A percentile compares a stretch with the other conserved stretches of the same genome.
Conservation (phyloP, 169 alveolate species). For the Eimeria necatrix region DNA sequence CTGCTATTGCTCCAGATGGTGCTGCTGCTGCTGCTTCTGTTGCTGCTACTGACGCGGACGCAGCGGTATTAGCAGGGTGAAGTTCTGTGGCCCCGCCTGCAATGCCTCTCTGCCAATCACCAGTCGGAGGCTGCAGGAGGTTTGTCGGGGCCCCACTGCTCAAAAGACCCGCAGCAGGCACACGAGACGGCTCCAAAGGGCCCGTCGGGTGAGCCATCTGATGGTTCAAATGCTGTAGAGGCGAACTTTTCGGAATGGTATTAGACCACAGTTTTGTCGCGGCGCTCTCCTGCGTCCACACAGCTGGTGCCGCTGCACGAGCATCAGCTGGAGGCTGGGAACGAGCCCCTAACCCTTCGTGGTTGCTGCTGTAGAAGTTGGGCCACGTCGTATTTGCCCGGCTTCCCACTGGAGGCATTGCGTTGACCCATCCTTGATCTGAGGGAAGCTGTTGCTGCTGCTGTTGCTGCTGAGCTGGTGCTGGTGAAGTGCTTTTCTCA, state of each 20-base stretch:
- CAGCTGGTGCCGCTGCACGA: not conserved
- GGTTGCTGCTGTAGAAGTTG: not conserved
- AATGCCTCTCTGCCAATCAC: not conserved
- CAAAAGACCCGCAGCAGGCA: not conserved
- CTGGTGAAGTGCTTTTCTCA: not conserved
- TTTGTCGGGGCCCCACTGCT: not conserved
- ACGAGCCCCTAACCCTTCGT: too few relatives aligned
- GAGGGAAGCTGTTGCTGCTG: not conserved
- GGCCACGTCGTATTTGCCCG: not conserved
- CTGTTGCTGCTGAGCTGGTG: not conserved
- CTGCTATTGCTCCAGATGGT: not conserved
- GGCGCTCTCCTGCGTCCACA: not conserved
- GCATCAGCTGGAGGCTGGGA: not conserved
- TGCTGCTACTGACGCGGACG: slow-evolving; percentile 26
- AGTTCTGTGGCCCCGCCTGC: not conserved
- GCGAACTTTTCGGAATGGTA: too few relatives aligned
- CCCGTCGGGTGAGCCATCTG: not conserved
- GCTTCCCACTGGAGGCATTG: not conserved
- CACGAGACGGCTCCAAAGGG: not conserved
- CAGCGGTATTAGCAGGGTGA: not conserved
- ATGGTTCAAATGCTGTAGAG: too few relatives aligned
- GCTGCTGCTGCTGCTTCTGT: slow-evolving; percentile 21
- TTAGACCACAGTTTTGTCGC: not conserved
- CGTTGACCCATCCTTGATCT: not conserved
- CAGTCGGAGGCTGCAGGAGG: not conserved